phyloP scores from a whole-genome alignment of 2,329 filamentous ascomycete genomes.

The Stachybotrys elegans region DNA sequence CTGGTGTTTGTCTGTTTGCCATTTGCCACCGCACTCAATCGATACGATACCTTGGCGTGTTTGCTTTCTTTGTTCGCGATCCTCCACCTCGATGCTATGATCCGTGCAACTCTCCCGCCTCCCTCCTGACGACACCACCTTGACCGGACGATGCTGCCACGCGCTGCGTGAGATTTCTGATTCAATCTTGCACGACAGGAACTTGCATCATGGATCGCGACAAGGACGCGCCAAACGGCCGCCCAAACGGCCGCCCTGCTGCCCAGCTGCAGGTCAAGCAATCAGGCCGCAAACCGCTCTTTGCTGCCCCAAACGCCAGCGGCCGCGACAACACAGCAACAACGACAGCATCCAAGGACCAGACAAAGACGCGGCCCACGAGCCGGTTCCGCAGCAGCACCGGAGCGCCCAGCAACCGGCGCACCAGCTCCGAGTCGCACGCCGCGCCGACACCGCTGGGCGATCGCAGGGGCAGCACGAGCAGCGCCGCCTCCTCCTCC shows the following conservation, averaged over 20 bases:
- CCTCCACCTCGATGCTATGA: slow-evolving; percentile 18
- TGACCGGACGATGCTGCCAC: slow-evolving; percentile 15
- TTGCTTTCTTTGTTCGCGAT: too few species aligned
- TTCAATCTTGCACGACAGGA: background rate
- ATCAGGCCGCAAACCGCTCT: slow-evolving; percentile 36
- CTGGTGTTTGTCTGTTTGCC: too few species aligned
- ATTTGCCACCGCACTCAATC: too few species aligned
- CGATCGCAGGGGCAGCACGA: slow-evolving; percentile 12
- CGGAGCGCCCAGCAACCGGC: slow-evolving; percentile 8
- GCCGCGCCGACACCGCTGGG: slow-evolving; percentile 5
- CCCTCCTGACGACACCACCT: too few species aligned
- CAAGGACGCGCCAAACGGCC: slow-evolving; percentile 13
- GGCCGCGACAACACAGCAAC: slow-evolving; percentile 14
- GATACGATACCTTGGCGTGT: too few species aligned
- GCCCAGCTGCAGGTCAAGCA: slow-evolving; percentile 31
- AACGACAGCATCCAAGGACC: background rate
- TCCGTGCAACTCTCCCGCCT: too few species aligned
- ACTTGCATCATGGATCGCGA: slow-evolving; percentile 19
- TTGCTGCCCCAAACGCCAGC: slow-evolving; percentile 14
- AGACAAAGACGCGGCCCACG: too few species aligned
- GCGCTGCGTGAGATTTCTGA: slow-evolving; percentile 8
- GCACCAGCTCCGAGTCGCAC: slow-evolving; percentile 19
- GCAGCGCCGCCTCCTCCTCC: slow-evolving; percentile 20
- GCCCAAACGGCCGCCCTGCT: slow-evolving; percentile 12
- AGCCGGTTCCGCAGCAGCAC: too few species aligned